Conservation (phyloP, 352 stramenopile genomes). For the Pythium graminicola region DNA sequence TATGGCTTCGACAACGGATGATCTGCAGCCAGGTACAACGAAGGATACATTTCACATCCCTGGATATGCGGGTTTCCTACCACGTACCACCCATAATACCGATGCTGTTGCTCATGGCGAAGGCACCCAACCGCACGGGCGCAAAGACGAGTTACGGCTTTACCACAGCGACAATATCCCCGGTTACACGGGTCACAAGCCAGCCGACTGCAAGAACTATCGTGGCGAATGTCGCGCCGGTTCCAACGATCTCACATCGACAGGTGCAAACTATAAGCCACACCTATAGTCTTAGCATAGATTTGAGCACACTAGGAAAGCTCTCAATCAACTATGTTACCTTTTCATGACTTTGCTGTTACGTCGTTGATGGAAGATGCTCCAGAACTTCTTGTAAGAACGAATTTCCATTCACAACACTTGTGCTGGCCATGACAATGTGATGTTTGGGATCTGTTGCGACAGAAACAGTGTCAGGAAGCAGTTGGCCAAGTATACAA, state of each 20-base stretch:
- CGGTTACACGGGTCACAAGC: slow-evolving; percentile 78
- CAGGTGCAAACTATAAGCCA: slow-evolving; percentile 47
- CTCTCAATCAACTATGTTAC: neutral
- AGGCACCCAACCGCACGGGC: slow-evolving; percentile 29
- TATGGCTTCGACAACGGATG: slow-evolving; percentile 73
- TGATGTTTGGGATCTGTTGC: slow-evolving; percentile 45
- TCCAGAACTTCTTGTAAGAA: slow-evolving; percentile 54
- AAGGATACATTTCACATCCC: slow-evolving; percentile 78
- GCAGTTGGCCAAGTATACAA: neutral
- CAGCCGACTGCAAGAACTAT: slow-evolving; percentile 72
- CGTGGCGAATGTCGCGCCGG: slow-evolving; percentile 61
- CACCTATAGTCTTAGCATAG: slow-evolving; percentile 30
- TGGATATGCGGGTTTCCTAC: slow-evolving; percentile 71
- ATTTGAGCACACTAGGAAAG: neutral
- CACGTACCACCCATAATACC: slow-evolving; percentile 47
- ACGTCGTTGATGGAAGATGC: slow-evolving; percentile 31
- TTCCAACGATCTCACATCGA: slow-evolving; percentile 51
- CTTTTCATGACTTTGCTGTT: neutral
- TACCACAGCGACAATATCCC: slow-evolving; percentile 80
- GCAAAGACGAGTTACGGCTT: slow-evolving; percentile 47
- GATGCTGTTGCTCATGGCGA: slow-evolving; percentile 52
- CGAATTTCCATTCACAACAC: slow-evolving; percentile 43
- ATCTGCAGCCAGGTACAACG: slow-evolving; percentile 61
- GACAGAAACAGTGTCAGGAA: neutral
- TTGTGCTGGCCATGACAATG: slow-evolving; percentile 53